Percentiles rank a stretch among this genome's conserved stretches.
phyloP scores from a whole-genome alignment of 164 flowering plant species.

The Pachysandra terminalis region DNA sequence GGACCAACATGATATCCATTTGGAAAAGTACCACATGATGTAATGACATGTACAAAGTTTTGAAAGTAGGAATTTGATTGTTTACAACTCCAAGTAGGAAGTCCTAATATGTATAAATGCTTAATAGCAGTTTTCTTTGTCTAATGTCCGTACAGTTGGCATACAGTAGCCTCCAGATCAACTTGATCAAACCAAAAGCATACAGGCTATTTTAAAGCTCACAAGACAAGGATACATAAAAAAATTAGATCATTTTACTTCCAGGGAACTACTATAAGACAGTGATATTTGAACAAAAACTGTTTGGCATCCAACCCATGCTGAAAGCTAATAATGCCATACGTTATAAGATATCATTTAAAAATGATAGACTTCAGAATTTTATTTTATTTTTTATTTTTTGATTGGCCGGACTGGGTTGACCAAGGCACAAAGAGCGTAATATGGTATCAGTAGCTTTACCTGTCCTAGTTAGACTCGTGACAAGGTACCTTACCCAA shows the following conservation, averaged over 20 bases:
- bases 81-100: too few species aligned
- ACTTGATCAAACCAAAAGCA: too few species aligned
- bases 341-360: not conserved
- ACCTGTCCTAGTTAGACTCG: too few species aligned
- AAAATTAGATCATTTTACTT: not conserved
- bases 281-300: not conserved
- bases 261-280: not conserved
- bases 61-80: too few species aligned
- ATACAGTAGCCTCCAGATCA: not conserved
- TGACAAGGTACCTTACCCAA: too few species aligned
- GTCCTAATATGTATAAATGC: too few species aligned
- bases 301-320: not conserved
- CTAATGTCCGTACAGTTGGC: not conserved
- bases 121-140: not conserved
- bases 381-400: not conserved
- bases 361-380: too few species aligned
- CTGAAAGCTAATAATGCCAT: not conserved
- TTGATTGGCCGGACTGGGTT: not conserved
- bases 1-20: too few species aligned
- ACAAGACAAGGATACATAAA: not conserved
- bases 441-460: not conserved
- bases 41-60: too few species aligned
- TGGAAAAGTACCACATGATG: too few species aligned
- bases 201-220: not conserved
- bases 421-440: not conserved